Evolutionary conservation across 192 early-diverging fungal species (phyloP).

Genomic region (Backusella macrospora): DNA sequence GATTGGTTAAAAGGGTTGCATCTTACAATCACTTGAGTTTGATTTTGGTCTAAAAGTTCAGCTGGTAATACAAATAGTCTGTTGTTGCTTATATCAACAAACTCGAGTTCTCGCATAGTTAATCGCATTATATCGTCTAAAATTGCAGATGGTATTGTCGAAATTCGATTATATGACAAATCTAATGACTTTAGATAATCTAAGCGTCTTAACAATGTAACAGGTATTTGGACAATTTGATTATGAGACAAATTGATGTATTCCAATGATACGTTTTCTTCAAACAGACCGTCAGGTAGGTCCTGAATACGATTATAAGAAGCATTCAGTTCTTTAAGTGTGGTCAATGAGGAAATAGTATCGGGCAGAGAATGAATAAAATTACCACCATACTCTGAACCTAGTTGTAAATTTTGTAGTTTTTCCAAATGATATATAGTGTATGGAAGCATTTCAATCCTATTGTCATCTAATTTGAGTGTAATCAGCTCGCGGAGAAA

Average conservation of each 20-base stretch:
- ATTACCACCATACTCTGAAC: conserved; percentile 9
- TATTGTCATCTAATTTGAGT: conserved; percentile 4
- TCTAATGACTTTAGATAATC: conserved; percentile 6
- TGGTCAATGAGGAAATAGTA: neutral
- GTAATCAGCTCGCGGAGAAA: neutral
- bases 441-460: neutral
- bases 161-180: conserved; percentile 14
- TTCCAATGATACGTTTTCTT: neutral
- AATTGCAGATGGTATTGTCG: neutral
- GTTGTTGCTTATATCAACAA: conserved; percentile 5
- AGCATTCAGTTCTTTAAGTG: neutral
- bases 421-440: conserved; percentile 11
- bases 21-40: neutral
- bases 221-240: neutral
- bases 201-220: neutral
- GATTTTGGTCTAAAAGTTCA: conserved; percentile 1
- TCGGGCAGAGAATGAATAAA: conserved; percentile 1
- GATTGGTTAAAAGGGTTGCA: conserved; percentile 1
- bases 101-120: neutral
- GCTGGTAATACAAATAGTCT: neutral
- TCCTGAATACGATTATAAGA: conserved; percentile 2
- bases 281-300: neutral
- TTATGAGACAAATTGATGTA: conserved; percentile 13
- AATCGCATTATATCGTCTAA: neutral
- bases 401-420: neutral